These are phyloP conservation scores for Magnusiomyces fungicola DNA, from an alignment of 1,139 yeast genomes.

Conservation along the genomic window DNA sequence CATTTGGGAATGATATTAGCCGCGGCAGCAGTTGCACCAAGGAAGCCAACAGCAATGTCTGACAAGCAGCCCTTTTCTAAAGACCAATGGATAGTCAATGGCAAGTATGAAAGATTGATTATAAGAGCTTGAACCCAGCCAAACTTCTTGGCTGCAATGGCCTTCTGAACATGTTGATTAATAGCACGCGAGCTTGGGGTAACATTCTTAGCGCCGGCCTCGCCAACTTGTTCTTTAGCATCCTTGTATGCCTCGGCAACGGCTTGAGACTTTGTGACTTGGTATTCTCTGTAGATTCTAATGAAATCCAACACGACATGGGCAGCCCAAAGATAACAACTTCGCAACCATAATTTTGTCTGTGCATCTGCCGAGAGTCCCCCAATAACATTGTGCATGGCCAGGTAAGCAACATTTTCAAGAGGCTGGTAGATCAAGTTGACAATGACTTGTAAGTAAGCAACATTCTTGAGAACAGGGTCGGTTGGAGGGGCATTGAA, in stretches of 20 bases:
- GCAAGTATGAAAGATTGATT: constrained; percentile 36
- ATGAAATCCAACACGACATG: constrained; percentile 35
- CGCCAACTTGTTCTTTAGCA: not conserved
- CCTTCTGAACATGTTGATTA: not conserved
- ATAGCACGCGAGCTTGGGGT: not conserved
- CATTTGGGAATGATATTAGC: constrained; percentile 24
- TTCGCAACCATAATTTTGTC: constrained; percentile 32
- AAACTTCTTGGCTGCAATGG: constrained; percentile 2
- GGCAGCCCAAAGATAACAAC: constrained; percentile 38
- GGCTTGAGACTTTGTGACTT: constrained; percentile 4
- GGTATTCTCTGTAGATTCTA: constrained; percentile 20
- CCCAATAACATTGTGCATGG: constrained; percentile 33
- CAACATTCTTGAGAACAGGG: constrained; percentile 24
- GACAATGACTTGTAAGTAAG: constrained; percentile 33
- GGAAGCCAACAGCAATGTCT: constrained; percentile 33
- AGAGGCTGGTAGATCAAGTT: constrained; percentile 35
- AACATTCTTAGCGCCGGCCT: not conserved
- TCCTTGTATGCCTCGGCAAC: constrained; percentile 1
- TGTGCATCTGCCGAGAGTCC: constrained; percentile 22
- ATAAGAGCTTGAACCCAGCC: constrained; percentile 20
- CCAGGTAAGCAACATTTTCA: constrained; percentile 38
- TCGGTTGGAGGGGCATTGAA: constrained; percentile 24
- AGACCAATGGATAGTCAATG: constrained; percentile 40
- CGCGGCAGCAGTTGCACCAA: constrained; percentile 35
- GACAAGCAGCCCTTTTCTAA: constrained; percentile 31